phyloP scores from a whole-genome alignment of 75 land plant genomes.

The Picea glauca region DNA sequence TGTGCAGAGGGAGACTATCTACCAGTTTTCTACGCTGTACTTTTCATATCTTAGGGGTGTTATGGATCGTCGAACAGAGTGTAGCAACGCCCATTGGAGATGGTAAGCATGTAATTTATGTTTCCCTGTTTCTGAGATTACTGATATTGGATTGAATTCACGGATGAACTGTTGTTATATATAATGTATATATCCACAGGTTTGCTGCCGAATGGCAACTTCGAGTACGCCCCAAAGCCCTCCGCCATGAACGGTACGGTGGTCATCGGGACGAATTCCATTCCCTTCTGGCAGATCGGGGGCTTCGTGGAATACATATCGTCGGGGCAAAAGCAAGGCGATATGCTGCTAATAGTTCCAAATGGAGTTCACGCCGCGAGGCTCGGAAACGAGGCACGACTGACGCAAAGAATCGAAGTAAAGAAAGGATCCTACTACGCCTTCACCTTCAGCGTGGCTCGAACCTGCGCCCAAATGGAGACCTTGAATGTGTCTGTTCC shows the following conservation, averaged over 20 bases:
- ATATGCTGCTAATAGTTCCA: slow-evolving; percentile 58
- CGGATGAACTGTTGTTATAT: too few species aligned
- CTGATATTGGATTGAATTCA: too few species aligned
- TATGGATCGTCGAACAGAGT: too few species aligned
- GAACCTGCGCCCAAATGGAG: slow-evolving; percentile 64
- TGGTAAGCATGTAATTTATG: too few species aligned
- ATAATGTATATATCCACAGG: slow-evolving; percentile 10
- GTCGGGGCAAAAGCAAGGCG: slow-evolving; percentile 60
- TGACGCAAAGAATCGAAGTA: slow-evolving; percentile 33
- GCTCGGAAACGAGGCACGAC: slow-evolving; percentile 63
- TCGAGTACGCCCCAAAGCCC: slow-evolving; percentile 29
- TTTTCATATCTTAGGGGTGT: too few species aligned
- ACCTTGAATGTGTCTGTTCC: slow-evolving; percentile 51
- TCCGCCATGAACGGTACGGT: slow-evolving; percentile 44
- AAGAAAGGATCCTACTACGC: slow-evolving; percentile 35
- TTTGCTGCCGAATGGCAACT: slow-evolving; percentile 24
- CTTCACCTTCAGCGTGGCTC: slow-evolving; percentile 51
- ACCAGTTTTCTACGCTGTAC: too few species aligned
- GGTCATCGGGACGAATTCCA: slow-evolving; percentile 22
- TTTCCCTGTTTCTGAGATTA: too few species aligned
- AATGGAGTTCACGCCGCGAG: slow-evolving; percentile 51
- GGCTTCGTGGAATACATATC: slow-evolving; percentile 67
- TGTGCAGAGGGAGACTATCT: too few species aligned
- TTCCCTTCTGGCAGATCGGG: slow-evolving; percentile 49
- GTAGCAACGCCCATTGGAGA: too few species aligned